Percentiles rank a stretch among this genome's conserved stretches.
phyloP scores from a whole-genome alignment of 305 asterid genomes.

The Andrographis paniculata region DNA sequence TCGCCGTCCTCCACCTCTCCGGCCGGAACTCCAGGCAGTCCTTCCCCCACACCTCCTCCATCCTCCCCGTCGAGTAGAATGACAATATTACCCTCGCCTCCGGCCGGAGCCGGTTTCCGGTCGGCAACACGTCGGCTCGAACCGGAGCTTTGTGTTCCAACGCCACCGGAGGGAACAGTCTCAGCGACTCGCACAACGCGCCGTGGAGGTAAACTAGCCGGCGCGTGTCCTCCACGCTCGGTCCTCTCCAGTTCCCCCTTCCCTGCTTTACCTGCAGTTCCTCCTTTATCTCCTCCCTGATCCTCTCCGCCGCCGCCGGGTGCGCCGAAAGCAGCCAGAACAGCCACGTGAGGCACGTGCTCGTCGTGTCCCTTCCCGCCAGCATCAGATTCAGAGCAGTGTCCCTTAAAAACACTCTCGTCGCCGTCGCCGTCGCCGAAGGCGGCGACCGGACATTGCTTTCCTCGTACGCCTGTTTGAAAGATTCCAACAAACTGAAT shows the following conservation, averaged over 20 bases:
- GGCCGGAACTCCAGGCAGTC: conserved; percentile 36
- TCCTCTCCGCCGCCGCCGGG: conserved; percentile 20
- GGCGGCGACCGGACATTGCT: background rate
- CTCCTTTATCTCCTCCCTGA: conserved; percentile 23
- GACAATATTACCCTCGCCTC: conserved; percentile 24
- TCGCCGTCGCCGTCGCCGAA: no score
- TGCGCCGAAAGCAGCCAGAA: conserved; percentile 30
- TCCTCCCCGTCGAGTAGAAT: conserved; percentile 31
- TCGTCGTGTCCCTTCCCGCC: conserved; percentile 39
- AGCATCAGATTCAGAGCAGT: conserved; percentile 26
- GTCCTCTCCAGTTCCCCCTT: conserved; percentile 13
- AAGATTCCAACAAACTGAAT: conserved; percentile 10
- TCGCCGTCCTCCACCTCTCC: conserved; percentile 26
- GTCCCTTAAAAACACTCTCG: conserved; percentile 23
- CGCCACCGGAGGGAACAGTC: conserved; percentile 39
- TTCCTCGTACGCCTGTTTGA: conserved; percentile 15
- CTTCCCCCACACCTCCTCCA: conserved; percentile 40
- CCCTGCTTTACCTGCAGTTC: conserved; percentile 6
- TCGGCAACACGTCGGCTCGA: conserved; percentile 25
- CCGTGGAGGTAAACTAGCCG: conserved; percentile 30
- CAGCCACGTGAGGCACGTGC: conserved; percentile 36
- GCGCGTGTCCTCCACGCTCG: conserved; percentile 15
- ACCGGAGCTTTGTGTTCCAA: conserved; percentile 31
- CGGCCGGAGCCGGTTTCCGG: conserved; percentile 14
- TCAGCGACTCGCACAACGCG: conserved; percentile 34